These are phyloP conservation scores for Whalleya microplaca DNA, from an alignment of 2,329 filamentous ascomycete species.

Conservation along the genomic window DNA sequence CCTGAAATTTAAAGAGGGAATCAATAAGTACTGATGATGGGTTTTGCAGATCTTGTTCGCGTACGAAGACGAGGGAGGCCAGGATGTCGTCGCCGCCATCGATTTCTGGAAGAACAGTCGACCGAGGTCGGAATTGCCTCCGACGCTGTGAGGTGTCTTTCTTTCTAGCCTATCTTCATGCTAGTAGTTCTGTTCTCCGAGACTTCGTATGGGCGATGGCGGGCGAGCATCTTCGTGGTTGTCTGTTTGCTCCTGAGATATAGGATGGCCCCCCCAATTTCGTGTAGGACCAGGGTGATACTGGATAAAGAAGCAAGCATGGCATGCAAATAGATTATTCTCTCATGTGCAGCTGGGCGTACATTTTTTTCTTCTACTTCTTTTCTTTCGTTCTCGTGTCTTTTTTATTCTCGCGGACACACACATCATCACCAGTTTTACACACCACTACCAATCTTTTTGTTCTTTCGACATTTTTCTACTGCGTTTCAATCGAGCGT, in stretches of 20 bases:
- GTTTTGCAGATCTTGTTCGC: conserved; percentile 93
- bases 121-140: conserved; percentile 48
- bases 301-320: too few species aligned
- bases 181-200: too few species aligned
- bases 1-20: conserved; percentile 30
- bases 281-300: conserved; percentile 36
- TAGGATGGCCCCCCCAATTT: too few species aligned
- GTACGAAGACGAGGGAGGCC: conserved; percentile 92
- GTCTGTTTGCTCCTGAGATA: too few species aligned
- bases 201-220: too few species aligned
- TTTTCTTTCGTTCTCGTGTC: conserved; percentile 26
- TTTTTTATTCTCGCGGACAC: conserved; percentile 21
- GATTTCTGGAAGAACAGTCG: conserved; percentile 88
- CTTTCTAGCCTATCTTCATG: conserved; percentile 7
- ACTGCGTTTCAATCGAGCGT: too few species aligned
- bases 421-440: conserved; percentile 5
- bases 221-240: conserved; percentile 4
- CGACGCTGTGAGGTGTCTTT: conserved; percentile 24
- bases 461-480: too few species aligned
- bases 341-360: conserved; percentile 19
- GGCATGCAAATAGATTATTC: conserved; percentile 24
- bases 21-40: conserved; percentile 26
- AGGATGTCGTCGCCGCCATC: conserved; percentile 90
- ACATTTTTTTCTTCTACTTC: conserved; percentile 4
- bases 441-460: too few species aligned